phyloP scores from a whole-genome alignment of 352 stramenopile species.

The Aphanomyces cochlioides region DNA sequence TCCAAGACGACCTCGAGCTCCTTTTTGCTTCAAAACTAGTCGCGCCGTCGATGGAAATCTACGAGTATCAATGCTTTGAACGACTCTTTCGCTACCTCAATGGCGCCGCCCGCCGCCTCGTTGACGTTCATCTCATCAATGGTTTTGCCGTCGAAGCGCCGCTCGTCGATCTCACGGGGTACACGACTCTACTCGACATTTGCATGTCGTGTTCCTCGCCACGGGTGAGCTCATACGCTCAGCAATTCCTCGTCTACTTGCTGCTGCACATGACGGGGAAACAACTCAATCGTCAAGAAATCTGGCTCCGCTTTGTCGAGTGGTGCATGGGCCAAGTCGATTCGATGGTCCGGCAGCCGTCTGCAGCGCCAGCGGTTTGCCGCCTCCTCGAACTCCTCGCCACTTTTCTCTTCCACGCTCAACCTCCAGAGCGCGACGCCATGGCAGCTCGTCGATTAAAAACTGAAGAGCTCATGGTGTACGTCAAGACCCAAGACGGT shows the following conservation, averaged over 20 bases:
- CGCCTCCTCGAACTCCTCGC: slow-evolving; percentile 64
- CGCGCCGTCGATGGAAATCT: slow-evolving; percentile 41
- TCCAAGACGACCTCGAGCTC: slow-evolving; percentile 63
- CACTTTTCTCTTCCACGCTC: slow-evolving; percentile 65
- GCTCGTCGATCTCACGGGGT: slow-evolving; percentile 35
- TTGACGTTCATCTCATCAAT: slow-evolving; percentile 34
- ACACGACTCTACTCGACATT: slow-evolving; percentile 57
- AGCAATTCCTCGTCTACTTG: slow-evolving; percentile 70
- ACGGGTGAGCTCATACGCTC: slow-evolving; percentile 46
- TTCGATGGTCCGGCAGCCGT: slow-evolving; percentile 30
- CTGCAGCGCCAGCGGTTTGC: not conserved
- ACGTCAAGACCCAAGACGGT: slow-evolving; percentile 66
- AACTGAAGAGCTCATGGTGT: slow-evolving; percentile 56
- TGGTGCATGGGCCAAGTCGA: slow-evolving; percentile 35
- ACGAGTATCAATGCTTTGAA: slow-evolving; percentile 37
- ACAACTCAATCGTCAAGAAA: slow-evolving; percentile 53
- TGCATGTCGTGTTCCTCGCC: slow-evolving; percentile 38
- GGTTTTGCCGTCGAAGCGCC: slow-evolving; percentile 32
- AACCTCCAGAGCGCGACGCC: slow-evolving; percentile 20
- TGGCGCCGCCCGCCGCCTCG: slow-evolving; percentile 30
- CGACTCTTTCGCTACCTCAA: slow-evolving; percentile 41
- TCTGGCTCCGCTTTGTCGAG: slow-evolving; percentile 62
- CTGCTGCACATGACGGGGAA: slow-evolving; percentile 67
- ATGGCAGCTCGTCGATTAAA: too few relatives aligned
- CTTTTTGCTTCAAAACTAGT: slow-evolving; percentile 48